Evolutionary conservation across 768 basidiomycete species (phyloP).

Genomic region (Phlegmacium glaucopus): DNA sequence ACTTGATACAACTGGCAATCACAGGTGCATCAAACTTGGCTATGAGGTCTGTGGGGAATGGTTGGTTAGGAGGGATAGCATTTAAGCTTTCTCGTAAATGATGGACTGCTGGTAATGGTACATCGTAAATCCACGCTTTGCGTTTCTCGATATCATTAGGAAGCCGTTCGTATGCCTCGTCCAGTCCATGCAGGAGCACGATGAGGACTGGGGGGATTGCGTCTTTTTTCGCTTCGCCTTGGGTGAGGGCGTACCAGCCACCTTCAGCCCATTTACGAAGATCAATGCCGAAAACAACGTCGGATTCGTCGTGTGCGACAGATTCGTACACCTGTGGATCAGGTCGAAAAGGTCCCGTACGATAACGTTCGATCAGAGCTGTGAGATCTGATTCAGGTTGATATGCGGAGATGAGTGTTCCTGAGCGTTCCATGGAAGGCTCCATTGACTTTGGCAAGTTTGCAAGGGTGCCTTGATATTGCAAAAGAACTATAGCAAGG

Average conservation of each 20-base stretch:
- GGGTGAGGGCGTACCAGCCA: constrained; percentile 59
- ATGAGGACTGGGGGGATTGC: constrained; percentile 71
- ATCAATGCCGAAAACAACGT: constrained; percentile 91
- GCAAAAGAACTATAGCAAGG: constrained; percentile 58
- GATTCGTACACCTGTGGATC: constrained; percentile 84
- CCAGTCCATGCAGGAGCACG: constrained; percentile 61
- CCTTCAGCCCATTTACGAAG: constrained; percentile 88
- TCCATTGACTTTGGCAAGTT: constrained; percentile 69
- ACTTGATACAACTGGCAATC: constrained; percentile 78
- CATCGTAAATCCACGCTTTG: constrained; percentile 94
- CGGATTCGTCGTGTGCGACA: constrained; percentile 75
- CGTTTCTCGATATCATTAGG: constrained; percentile 75
- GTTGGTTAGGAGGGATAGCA: constrained; percentile 52
- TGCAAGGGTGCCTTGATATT: constrained; percentile 80
- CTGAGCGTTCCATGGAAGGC: constrained; percentile 63
- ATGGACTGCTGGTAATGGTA: constrained; percentile 79
- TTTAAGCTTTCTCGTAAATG: constrained; percentile 85
- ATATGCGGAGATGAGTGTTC: constrained; percentile 76
- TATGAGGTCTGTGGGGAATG: constrained; percentile 49
- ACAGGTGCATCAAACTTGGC: constrained; percentile 82
- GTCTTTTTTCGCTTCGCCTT: constrained; percentile 58
- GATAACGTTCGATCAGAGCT: constrained; percentile 87
- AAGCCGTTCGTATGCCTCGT: constrained; percentile 57
- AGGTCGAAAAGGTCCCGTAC: constrained; percentile 92
- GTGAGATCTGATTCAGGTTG: constrained; percentile 85